Evolutionary conservation across 805 yeast species (phyloP).

Genomic region (Jamesozyma lodderae): DNA sequence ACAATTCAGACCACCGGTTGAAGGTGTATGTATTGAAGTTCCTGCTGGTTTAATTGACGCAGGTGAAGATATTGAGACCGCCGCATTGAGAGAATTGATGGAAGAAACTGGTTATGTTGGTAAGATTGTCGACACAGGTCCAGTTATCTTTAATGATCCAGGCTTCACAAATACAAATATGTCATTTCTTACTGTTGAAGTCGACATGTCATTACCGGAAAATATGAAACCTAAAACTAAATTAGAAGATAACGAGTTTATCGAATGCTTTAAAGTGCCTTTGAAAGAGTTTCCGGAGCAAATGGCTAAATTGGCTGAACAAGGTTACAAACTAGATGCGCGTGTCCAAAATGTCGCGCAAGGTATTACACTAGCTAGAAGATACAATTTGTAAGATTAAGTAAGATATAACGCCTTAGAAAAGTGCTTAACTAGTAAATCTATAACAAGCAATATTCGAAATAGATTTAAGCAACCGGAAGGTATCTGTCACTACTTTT

Average conservation of each 20-base stretch:
- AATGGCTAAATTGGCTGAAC: conserved; percentile 40
- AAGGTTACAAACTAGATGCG: conserved; percentile 80
- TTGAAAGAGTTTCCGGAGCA: conserved; percentile 46
- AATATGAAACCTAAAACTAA: conserved; percentile 64
- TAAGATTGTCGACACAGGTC: conserved; percentile 38
- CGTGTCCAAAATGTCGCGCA: conserved; percentile 79
- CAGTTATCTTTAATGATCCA: conserved; percentile 62
- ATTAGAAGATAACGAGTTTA: conserved; percentile 86
- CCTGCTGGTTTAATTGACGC: conserved; percentile 95
- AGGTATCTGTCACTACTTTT: neutral
- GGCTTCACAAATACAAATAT: conserved; percentile 87
- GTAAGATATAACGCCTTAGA: no score
- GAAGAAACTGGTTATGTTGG: conserved; percentile 95
- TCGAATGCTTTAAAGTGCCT: conserved; percentile 76
- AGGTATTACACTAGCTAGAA: conserved; percentile 56
- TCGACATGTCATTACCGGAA: conserved; percentile 58
- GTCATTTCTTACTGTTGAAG: conserved; percentile 65
- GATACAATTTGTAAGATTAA: conserved; percentile 18
- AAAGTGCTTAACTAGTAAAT: neutral
- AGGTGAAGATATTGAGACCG: conserved; percentile 60
- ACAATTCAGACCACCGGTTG: conserved; percentile 90
- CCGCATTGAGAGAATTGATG: conserved; percentile 78
- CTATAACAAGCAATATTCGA: neutral
- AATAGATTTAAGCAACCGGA: neutral
- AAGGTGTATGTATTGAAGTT: conserved; percentile 79